These are phyloP conservation scores for Talaromyces sp. DNA, from an alignment of 2,329 filamentous ascomycete genomes.

Conservation along the genomic window DNA sequence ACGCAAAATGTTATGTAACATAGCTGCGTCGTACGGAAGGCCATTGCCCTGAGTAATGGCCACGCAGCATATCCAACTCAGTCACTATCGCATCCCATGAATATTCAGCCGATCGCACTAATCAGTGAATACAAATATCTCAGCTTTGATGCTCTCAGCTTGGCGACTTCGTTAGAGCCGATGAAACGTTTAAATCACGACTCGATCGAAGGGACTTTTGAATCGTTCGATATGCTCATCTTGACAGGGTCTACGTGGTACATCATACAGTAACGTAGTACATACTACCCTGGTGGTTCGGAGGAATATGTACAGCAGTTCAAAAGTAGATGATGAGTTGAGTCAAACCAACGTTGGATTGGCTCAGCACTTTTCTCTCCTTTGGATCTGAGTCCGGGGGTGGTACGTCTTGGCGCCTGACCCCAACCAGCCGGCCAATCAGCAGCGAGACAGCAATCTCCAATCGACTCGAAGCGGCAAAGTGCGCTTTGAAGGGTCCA, in stretches of 20 bases:
- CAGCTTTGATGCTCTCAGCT: background rate
- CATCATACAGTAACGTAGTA: background rate
- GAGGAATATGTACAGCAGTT: background rate
- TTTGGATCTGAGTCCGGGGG: conserved; percentile 14
- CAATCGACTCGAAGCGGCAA: background rate
- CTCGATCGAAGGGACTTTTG: background rate
- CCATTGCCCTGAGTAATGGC: background rate
- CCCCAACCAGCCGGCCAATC: background rate
- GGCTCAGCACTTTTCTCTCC: background rate
- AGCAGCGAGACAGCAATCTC: background rate
- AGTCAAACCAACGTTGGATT: background rate
- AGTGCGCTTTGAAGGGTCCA: background rate
- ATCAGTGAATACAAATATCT: background rate
- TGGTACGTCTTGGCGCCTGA: conserved; percentile 3
- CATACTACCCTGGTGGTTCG: background rate
- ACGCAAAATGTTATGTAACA: background rate
- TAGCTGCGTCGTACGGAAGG: background rate
- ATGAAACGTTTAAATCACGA: background rate
- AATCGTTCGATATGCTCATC: background rate
- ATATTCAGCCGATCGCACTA: background rate
- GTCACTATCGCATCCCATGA: conserved; percentile 1
- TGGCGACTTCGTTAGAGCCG: background rate
- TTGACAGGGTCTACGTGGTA: background rate
- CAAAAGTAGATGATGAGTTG: background rate
- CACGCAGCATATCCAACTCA: background rate